Evolutionary conservation across 1,284 basidiomycete genomes (phyloP), one percentile per base, ranked within the genome.

Genomic region (Moesziomyces antarcticus): DNA sequence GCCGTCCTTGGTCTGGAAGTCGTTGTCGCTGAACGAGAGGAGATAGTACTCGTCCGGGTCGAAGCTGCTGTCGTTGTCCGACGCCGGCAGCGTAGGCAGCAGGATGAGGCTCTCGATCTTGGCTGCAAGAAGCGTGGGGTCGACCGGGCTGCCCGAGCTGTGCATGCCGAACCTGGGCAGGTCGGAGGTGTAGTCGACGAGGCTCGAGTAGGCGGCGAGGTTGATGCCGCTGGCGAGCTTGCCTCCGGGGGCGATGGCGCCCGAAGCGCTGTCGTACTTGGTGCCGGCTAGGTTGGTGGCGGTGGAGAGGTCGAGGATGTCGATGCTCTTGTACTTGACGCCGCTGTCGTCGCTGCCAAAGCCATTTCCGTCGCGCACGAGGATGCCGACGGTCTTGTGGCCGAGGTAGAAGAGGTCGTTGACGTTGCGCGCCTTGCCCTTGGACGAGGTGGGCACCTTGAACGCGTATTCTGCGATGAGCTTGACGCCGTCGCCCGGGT

Each of bases 71-170:
- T 65, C 62, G 43, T 89, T 88, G 75, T 85, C 86, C 0, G 74
- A 78, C 5, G 85, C 73, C 69, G 90, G 89, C 2, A 86, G 79
- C 21, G 86, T 86, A 0, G 90, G 88, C 3, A 88, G 89, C 11
- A 91, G 84, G 14, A 89, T 88, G 51, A 90, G 85, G 8, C 88
- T 88, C 78, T 91, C 90, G 88, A 90, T 91, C 83, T 91, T 91
- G 3, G 87, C 87, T 61, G 88, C 88, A 56, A 91, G 87, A 27
- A 91, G 85, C 0, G 88, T 89, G 47, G 86, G 73, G 54, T 82
- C 78, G 33, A 84, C 77, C 16, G 68, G 78, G 30, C 76, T 72
- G 40, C 67, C 79, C 24, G 53, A 56, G 37, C 73, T 79, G 58
- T 90, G 89, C 56, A 91, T 84, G 4, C 90, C 90, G 68, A 91